These are phyloP conservation scores for Aspergillus pseudonomiae DNA, from an alignment of 2,329 filamentous ascomycete genomes.

Conservation along the genomic window DNA sequence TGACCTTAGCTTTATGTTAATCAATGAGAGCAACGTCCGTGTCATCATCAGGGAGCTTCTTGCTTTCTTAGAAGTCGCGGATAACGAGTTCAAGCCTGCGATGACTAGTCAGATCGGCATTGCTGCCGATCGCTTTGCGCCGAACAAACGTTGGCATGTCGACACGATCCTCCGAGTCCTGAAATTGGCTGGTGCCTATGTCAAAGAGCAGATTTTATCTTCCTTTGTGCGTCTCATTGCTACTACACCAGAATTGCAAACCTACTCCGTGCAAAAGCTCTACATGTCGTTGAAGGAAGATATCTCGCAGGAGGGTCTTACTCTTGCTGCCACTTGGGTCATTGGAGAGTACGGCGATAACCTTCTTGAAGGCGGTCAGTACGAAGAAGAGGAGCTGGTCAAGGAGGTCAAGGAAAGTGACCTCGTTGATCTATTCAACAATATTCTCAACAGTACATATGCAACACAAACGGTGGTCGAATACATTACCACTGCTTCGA, in stretches of 20 bases:
- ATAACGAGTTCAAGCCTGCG: constrained; percentile 97
- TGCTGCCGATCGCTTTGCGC: constrained; percentile 91
- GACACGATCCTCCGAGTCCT: constrained; percentile 96
- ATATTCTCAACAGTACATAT: constrained; percentile 92
- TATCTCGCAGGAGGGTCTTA: constrained; percentile 95
- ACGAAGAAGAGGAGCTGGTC: constrained; percentile 91
- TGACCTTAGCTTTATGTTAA: constrained; percentile 95
- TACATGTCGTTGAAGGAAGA: constrained; percentile 91
- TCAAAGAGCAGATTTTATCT: constrained; percentile 96
- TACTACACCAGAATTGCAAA: constrained; percentile 90
- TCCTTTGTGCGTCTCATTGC: constrained; percentile 96
- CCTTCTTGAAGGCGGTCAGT: constrained; percentile 84
- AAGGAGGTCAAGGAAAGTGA: constrained; percentile 82
- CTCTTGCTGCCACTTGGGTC: constrained; percentile 91
- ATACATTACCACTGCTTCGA: constrained; percentile 91
- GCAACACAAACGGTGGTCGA: constrained; percentile 88
- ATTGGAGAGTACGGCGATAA: constrained; percentile 96
- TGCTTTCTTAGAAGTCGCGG: constrained; percentile 93
- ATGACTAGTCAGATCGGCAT: constrained; percentile 99
- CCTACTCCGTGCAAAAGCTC: constrained; percentile 93
- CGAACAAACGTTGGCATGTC: constrained; percentile 97
- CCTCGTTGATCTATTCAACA: constrained; percentile 87
- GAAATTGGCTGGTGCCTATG: constrained; percentile 91
- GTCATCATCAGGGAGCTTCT: constrained; percentile 90
- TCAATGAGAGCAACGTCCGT: constrained; percentile 94